Conservation (phyloP, 306 rosid genomes). For the Heteromeles arbutifolia region DNA sequence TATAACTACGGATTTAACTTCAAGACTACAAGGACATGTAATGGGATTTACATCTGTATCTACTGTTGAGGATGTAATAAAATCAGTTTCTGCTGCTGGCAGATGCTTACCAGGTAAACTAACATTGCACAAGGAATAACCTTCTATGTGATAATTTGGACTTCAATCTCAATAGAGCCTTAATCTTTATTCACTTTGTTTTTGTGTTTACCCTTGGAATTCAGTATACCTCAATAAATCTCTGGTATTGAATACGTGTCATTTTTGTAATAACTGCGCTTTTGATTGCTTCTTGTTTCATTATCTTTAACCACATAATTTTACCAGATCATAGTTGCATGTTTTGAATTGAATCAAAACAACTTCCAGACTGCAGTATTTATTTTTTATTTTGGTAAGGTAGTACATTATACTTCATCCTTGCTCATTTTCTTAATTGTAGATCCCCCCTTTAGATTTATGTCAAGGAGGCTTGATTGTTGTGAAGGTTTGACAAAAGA, state of each 20-base stretch:
- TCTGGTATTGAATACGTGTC: background rate
- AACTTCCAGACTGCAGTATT: background rate
- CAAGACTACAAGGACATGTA: constrained; percentile 31
- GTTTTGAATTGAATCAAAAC: background rate
- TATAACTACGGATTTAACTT: constrained; percentile 37
- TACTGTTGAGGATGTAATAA: constrained; percentile 25
- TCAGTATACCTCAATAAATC: background rate
- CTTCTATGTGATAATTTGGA: background rate
- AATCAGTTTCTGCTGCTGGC: constrained; percentile 34
- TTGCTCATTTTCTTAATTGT: constrained; percentile 20
- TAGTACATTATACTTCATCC: background rate
- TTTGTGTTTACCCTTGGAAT: background rate
- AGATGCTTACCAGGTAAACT: constrained; percentile 40
- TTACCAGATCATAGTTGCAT: background rate
- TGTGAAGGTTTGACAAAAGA: constrained; percentile 31
- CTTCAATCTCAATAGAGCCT: background rate
- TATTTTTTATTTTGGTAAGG: background rate
- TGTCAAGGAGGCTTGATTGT: constrained; percentile 13
- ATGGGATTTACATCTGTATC: constrained; percentile 26
- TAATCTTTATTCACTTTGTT: background rate
- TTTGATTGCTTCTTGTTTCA: background rate
- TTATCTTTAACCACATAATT: background rate
- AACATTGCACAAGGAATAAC: background rate
- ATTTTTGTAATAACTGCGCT: background rate
- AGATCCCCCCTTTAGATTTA: constrained; percentile 37